Evolutionary conservation across 345 rosid genomes (phyloP), one percentile per base, ranked within the genome.

Genomic region (Dovyalis caffra): DNA sequence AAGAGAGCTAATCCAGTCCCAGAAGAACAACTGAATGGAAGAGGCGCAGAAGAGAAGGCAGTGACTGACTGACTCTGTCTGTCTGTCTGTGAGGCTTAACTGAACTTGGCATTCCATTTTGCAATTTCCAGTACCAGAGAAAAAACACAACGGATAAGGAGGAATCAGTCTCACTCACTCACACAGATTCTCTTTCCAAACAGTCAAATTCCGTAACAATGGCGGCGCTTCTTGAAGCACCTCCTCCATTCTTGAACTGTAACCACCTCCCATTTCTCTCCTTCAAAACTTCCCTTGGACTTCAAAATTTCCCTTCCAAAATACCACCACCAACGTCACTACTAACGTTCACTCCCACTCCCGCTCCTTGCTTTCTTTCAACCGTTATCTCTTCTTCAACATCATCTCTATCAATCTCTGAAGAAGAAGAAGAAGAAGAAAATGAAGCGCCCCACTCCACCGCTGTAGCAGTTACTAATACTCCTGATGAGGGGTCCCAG

Each of bases 341-440:
- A 34, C 37, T 0, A 34, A 0, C 47, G 3, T 12, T 26, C 64
- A 7, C 64, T 58, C 64, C 25, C 25, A 2, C 64, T 58, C 1
- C 76, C 40, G 64, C 31, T 15, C 5, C 73, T 58, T 40, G 67
- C 61, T 89, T 85, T 62, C 77, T 82, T 60, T 66, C 84, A 45
- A 58, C 85, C 53, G 69, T 82, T 25, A 20, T 57, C 60, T 68
- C 49, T 35, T 66, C 77, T 8, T 20, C 64, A 16, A 45, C 26
- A 49, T 12, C 68, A 28, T n/a, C n/a, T n/a, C n/a, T n/a, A n/a
- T n/a, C n/a, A n/a, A n/a, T n/a, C n/a, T n/a, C n/a, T n/a, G n/a
- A n/a, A n/a, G n/a, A n/a, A n/a, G n/a, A n/a, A n/a, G 37, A 40
- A 15, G 73, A 40, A 6, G 77, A 58, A 58, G 11, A 9, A 1